Evolutionary conservation across 2,329 filamentous ascomycete species (phyloP), one percentile per base, ranked within the genome.

Genomic region (Zelopaecilomyces penicillatus): DNA sequence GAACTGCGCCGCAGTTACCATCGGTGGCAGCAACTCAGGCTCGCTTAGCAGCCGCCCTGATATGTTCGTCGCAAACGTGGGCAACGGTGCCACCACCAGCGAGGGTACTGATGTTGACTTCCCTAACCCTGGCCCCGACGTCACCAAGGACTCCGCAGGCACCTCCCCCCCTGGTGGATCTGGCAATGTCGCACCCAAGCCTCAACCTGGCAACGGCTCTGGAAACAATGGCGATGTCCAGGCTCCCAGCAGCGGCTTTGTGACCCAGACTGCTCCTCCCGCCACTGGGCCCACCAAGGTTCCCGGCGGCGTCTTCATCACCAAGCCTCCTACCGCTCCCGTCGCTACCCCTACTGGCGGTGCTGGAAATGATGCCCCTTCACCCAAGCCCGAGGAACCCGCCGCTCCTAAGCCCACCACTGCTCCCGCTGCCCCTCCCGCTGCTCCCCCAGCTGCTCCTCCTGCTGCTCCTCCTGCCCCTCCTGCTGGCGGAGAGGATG

Each of bases 1-100:
- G 83, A 87, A 88, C 66, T 93, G 87, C 58, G 85, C 86, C 6
- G 71, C 76, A 42, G 75, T 90, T 54, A 78, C 75, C 50, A 80
- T 89, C 58, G 64, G 61, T 44, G 63, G 64, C 29, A 61, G 63
- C 40, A 57, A 58, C 44, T 34, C 51, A 4, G 44, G 30, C 5
- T 42, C 69, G 39, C 79, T 86, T 60, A 65, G 68, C 46, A 60
- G 62, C 37, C 78, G 84, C 1, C 85, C 86, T 1, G 64, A 72
- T 39, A 76, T 89, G 63, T 89, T 87, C 59, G 73, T 83, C 42
- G 84, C 82, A 64, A 89, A 89, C 61, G 64, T 87, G 41, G 65
- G 64, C 39, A 75, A 77, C 43, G 69, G 65, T 40, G 87, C 83
- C 66, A 68, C 60, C 36, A 84, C 80, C 32, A 60, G 63, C 5